Percentiles rank a stretch among this genome's conserved stretches.
phyloP scores from a whole-genome alignment of 768 basidiomycete genomes.

The Suillus tomentosus region DNA sequence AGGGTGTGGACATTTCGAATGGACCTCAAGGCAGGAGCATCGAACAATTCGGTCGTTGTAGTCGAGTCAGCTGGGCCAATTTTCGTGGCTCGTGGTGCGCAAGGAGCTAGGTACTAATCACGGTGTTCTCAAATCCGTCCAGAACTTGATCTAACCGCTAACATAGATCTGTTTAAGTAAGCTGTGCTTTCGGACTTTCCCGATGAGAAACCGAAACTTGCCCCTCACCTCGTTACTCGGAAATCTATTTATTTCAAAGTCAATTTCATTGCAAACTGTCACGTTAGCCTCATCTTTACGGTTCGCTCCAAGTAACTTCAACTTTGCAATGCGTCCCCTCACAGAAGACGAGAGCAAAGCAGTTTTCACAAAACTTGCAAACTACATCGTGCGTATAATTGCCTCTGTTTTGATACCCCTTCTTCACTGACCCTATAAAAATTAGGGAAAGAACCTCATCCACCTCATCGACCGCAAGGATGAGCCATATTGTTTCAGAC shows the following conservation, averaged over 20 bases:
- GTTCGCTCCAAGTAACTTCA: constrained; percentile 16
- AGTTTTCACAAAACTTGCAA: constrained; percentile 95
- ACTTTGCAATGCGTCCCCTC: constrained; percentile 77
- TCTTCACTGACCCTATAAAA: not conserved
- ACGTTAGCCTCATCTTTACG: constrained; percentile 1
- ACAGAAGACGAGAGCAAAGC: constrained; percentile 97
- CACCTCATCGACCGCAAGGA: constrained; percentile 94
- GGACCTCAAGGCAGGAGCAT: not conserved
- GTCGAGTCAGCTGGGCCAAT: constrained; percentile 8
- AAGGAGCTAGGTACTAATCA: not conserved
- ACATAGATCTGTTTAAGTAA: constrained; percentile 6
- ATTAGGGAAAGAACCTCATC: constrained; percentile 92
- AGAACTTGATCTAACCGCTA: not conserved
- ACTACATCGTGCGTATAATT: constrained; percentile 77
- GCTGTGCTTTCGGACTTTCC: constrained; percentile 3
- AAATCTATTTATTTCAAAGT: constrained; percentile 8
- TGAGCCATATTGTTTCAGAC: constrained; percentile 92
- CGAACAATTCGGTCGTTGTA: not conserved
- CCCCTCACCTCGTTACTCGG: constrained; percentile 8
- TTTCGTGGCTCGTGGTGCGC: not conserved
- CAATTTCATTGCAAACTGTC: constrained; percentile 9
- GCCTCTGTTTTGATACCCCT: not conserved
- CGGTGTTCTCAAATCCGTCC: not conserved
- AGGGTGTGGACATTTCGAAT: constrained; percentile 49
- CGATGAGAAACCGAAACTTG: constrained; percentile 5